Evolutionary conservation across 768 basidiomycete species (phyloP).

Genomic region (Fomitopsis serialis): DNA sequence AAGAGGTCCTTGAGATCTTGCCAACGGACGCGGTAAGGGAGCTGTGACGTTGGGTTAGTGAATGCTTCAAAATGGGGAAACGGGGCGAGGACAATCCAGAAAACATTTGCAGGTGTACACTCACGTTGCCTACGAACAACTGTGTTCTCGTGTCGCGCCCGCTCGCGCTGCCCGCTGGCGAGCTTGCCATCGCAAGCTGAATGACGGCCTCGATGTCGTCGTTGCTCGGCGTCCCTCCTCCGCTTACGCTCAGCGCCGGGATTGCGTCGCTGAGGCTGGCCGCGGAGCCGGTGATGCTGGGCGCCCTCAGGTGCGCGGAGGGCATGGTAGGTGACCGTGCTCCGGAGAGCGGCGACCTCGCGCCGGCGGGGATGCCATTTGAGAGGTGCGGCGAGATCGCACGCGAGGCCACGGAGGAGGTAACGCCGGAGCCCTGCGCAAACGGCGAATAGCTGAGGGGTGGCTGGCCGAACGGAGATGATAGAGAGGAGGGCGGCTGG

Average conservation of each 20-base stretch:
- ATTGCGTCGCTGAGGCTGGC: background rate
- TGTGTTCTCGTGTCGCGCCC: conserved; percentile 85
- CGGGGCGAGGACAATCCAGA: too few relatives aligned
- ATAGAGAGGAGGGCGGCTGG: conserved; percentile 4
- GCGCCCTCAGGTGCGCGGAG: background rate
- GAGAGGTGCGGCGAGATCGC: background rate
- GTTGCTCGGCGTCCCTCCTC: conserved; percentile 26
- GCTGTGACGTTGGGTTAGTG: conserved; percentile 38
- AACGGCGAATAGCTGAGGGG: background rate
- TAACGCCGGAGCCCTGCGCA: background rate
- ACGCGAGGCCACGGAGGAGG: background rate
- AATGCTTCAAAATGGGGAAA: background rate
- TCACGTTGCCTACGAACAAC: conserved; percentile 92
- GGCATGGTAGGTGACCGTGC: background rate
- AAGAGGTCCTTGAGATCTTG: conserved; percentile 99
- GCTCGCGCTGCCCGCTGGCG: conserved; percentile 41
- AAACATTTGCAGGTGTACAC: background rate
- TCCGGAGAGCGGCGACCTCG: background rate
- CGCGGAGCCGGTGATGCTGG: background rate
- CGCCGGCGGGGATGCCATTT: background rate
- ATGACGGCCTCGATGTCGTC: conserved; percentile 93
- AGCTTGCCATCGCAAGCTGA: conserved; percentile 78
- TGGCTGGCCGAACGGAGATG: background rate
- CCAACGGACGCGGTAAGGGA: conserved; percentile 97
- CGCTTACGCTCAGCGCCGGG: background rate